Percentiles rank a stretch among this genome's conserved stretches.
Evolutionary conservation across 2,329 filamentous ascomycete genomes (phyloP).

Genomic region (Exophiala alcalophila): DNA sequence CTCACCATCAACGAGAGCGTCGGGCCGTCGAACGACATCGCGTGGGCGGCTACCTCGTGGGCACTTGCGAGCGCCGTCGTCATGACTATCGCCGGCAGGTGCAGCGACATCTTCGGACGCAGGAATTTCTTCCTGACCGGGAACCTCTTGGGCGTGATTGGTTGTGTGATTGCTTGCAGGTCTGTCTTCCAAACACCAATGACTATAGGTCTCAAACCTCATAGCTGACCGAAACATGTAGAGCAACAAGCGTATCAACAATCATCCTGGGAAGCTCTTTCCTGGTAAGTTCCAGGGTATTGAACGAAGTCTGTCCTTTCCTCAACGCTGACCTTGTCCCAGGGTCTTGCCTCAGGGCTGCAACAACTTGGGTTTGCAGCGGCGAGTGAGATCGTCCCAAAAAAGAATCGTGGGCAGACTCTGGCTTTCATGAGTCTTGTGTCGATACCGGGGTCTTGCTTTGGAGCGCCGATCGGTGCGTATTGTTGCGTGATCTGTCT

Average conservation of each 20-base stretch:
- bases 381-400: conserved; percentile 17
- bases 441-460: conserved; percentile 11
- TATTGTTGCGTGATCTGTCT: too few relatives aligned
- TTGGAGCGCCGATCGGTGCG: conserved; percentile 17
- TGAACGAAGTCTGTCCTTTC: too few relatives aligned
- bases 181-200: background rate
- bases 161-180: conserved; percentile 1
- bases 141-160: conserved; percentile 1
- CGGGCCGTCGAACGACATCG: conserved; percentile 12
- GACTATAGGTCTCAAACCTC: background rate
- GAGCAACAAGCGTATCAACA: conserved; percentile 9
- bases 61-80: conserved; percentile 7
- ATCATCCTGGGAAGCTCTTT: conserved; percentile 15
- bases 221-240: conserved; percentile 4
- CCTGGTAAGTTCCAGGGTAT: conserved; percentile 2
- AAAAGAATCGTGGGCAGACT: conserved; percentile 18
- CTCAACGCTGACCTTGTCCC: background rate
- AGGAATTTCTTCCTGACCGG: conserved; percentile 13
- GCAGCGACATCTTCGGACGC: conserved; percentile 20
- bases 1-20: conserved; percentile 14
- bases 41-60: conserved; percentile 15
- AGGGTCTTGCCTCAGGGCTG: conserved; percentile 10
- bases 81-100: conserved; percentile 13
- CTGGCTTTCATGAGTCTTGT: conserved; percentile 15
- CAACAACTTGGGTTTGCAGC: conserved; percentile 19